These are phyloP conservation scores for Phalaenopsis hybrid DNA, from an alignment of 116 monocot species.

Conservation along the genomic window DNA sequence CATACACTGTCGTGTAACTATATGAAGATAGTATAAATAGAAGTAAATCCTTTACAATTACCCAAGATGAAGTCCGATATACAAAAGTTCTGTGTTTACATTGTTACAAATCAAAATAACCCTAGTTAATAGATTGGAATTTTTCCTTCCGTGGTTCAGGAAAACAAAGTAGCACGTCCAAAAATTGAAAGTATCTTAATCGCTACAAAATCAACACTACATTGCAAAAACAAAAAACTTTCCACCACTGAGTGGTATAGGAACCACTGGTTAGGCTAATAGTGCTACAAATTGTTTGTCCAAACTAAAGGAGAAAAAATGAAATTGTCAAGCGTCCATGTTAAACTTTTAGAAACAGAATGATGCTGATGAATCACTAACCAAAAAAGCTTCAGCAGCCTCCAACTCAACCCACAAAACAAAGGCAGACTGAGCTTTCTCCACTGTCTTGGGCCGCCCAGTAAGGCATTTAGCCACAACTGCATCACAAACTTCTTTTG, in stretches of 20 bases:
- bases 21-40: not conserved
- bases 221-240: not conserved
- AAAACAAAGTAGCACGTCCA: not conserved
- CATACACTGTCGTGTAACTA: not conserved
- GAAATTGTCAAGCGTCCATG: not conserved
- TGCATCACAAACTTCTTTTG: conserved; percentile 91
- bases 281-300: not conserved
- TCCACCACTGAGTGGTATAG: not conserved
- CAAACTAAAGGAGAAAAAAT: not conserved
- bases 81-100: not conserved
- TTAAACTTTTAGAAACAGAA: not conserved
- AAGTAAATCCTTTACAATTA: not conserved
- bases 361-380: conserved; percentile 22
- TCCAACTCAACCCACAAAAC: conserved; percentile 97
- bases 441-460: conserved; percentile 91
- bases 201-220: not conserved
- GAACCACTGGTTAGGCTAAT: not conserved
- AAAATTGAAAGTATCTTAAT: not conserved
- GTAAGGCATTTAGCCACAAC: conserved; percentile 97
- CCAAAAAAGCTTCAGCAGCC: conserved; percentile 84
- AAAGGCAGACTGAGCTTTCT: conserved; percentile 83
- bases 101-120: not conserved
- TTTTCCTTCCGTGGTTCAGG: not conserved
- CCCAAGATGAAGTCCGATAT: not conserved
- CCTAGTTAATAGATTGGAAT: not conserved